Conservation (phyloP, 2,329 filamentous ascomycete genomes). For the Fusarium cicatricum region DNA sequence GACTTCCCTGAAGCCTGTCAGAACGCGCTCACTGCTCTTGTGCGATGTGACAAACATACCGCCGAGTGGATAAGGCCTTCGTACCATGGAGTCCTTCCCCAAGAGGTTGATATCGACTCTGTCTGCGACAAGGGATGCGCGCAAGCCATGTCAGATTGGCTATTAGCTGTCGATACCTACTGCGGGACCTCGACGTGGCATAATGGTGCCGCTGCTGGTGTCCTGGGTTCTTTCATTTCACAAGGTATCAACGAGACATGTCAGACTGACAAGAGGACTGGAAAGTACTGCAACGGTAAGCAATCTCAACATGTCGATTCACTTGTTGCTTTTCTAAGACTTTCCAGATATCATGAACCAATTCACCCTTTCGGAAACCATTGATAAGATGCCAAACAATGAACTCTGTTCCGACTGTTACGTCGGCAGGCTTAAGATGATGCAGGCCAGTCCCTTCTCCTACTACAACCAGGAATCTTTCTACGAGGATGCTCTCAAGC, state of each 20-base stretch:
- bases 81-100: too few relatives aligned
- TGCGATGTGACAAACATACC: slow-evolving; percentile 9
- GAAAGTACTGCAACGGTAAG: slow-evolving; percentile 26
- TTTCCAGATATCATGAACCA: neutral
- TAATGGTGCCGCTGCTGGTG: slow-evolving; percentile 1
- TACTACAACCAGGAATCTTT: slow-evolving; percentile 10
- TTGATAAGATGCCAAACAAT: slow-evolving; percentile 10
- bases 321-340: too few relatives aligned
- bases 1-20: slow-evolving; percentile 5
- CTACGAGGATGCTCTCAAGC: slow-evolving; percentile 14
- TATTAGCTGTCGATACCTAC: neutral
- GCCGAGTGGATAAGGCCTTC: neutral
- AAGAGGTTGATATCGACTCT: too few relatives aligned
- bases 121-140: too few relatives aligned
- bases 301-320: neutral
- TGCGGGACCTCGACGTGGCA: slow-evolving; percentile 1
- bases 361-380: neutral
- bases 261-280: slow-evolving; percentile 14
- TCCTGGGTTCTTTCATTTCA: slow-evolving; percentile 8
- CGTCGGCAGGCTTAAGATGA: slow-evolving; percentile 22
- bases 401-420: slow-evolving; percentile 24
- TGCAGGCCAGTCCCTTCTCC: slow-evolving; percentile 22
- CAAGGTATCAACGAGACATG: slow-evolving; percentile 20
- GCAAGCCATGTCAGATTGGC: too few relatives aligned
- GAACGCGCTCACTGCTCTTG: slow-evolving; percentile 11